These are phyloP conservation scores for Saururus chinensis DNA, from an alignment of 164 flowering plant species.

Conservation along the genomic window DNA sequence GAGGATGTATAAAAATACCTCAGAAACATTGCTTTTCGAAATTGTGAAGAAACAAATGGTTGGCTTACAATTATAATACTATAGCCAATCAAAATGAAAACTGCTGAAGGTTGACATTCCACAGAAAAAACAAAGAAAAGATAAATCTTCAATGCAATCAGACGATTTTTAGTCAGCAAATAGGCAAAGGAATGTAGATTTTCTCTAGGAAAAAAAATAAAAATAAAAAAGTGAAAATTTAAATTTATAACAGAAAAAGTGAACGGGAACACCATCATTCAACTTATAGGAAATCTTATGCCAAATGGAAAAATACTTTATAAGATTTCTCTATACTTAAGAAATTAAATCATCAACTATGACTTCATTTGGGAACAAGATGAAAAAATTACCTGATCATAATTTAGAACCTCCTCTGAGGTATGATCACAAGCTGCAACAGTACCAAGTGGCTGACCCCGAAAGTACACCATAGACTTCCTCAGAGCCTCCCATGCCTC, in stretches of 20 bases:
- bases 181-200: no score
- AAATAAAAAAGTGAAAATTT: not conserved
- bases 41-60: no score
- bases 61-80: no score
- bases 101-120: no score
- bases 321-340: not conserved
- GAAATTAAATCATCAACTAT: not conserved
- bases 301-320: not conserved
- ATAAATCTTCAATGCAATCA: no score
- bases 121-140: no score
- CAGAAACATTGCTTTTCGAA: no score
- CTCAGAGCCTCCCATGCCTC: slow-evolving; percentile 39
- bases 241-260: not conserved
- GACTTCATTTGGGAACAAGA: not conserved
- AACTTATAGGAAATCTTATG: not conserved
- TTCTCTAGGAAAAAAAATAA: no score
- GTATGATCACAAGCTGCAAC: slow-evolving; percentile 23
- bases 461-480: slow-evolving; percentile 23
- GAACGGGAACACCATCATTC: not conserved
- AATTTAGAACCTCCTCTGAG: slow-evolving; percentile 23
- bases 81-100: no score
- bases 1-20: not conserved
- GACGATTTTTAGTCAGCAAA: no score
- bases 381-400: slow-evolving; percentile 21
- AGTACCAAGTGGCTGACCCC: slow-evolving; percentile 31